Conservation (phyloP, 225 moss, liverwort and hornwort species). For the Ulota crispa region DNA sequence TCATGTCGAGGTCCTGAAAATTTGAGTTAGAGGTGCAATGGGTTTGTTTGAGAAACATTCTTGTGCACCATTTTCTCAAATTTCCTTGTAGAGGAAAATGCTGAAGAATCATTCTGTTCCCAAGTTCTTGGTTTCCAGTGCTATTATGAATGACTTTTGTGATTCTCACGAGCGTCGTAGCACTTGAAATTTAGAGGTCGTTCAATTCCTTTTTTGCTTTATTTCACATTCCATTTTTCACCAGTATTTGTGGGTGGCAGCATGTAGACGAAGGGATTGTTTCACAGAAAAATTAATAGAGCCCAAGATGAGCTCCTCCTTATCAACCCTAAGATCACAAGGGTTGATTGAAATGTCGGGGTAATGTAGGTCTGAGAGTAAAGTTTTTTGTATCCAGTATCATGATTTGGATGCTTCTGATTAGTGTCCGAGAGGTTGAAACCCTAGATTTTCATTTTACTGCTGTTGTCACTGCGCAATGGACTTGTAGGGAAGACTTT, state of each 20-base stretch:
- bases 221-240: not conserved
- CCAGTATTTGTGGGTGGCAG: not conserved
- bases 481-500: constrained; percentile 15
- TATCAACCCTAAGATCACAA: not conserved
- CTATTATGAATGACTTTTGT: not conserved
- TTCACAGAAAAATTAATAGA: not conserved
- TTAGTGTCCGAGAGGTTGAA: constrained; percentile 1
- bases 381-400: not conserved
- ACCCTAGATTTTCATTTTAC: constrained; percentile 6
- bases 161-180: not conserved
- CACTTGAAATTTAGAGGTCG: not conserved
- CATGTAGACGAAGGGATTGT: not conserved
- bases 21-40: not conserved
- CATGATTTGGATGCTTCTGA: not conserved
- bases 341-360: not conserved
- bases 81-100: not conserved
- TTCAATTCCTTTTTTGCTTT: not conserved
- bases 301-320: constrained; percentile 2
- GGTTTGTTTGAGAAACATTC: not conserved
- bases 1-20: not conserved
- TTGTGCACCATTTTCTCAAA: not conserved
- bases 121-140: not conserved
- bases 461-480: not conserved
- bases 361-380: not conserved
- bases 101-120: not conserved